Evolutionary conservation across 139 green algal genomes (phyloP).

Genomic region (Micractinium sp.): DNA sequence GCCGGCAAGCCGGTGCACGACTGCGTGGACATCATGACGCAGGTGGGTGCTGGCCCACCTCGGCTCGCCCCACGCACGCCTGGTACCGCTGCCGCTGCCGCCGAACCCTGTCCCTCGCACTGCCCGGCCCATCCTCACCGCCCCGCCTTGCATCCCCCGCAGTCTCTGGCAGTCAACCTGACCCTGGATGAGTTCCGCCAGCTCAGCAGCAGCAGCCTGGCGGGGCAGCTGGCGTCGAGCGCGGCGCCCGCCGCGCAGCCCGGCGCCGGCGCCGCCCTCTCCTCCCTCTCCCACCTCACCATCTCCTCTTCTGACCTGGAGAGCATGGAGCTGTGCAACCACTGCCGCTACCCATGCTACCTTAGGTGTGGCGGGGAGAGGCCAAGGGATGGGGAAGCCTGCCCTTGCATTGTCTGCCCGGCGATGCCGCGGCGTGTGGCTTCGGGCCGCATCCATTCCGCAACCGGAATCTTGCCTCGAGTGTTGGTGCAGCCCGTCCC

Average conservation of each 20-base stretch:
- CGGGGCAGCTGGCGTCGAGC: background rate
- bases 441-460: too few species aligned
- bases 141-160: background rate
- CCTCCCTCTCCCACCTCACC: constrained; percentile 1
- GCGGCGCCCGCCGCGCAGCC: background rate
- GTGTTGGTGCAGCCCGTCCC: too few species aligned
- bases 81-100: background rate
- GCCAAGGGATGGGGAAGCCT: background rate
- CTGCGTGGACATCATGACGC: background rate
- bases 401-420: too few species aligned
- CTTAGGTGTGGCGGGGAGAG: background rate
- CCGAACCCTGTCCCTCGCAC: background rate
- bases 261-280: background rate
- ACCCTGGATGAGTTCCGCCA: constrained; percentile 3
- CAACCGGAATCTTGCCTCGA: too few species aligned
- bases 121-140: background rate
- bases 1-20: background rate
- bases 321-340: background rate
- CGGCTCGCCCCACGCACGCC: too few species aligned
- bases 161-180: constrained; percentile 20
- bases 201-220: background rate
- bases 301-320: constrained; percentile 4
- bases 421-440: too few species aligned
- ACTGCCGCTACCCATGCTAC: constrained; percentile 31
- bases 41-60: background rate